Base-by-base conservation (phyloP, 768 basidiomycete species). In the Lactarius trivialis region DNA sequence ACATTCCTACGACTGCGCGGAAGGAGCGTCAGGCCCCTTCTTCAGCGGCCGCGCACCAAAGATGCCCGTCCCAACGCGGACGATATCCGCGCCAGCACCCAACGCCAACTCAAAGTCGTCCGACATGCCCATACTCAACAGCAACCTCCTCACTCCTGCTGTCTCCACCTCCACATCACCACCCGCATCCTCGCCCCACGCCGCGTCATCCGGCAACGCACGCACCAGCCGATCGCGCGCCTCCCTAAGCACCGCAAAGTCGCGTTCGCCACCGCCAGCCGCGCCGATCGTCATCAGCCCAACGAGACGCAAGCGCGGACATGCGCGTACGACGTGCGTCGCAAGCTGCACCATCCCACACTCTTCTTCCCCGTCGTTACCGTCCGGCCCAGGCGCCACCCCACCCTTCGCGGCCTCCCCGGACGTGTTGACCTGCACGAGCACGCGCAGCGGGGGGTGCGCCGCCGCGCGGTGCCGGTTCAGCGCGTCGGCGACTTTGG, bases 201-300 rank as follows among this genome's bases (percentile, higher is more conserved):
- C 32, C 45, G 54, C 60, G 58, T 70, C 69, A 24, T 54, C 62
- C 12, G 65, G 63, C 60, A 92, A 74, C 36, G 76, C 74, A 1
- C 66, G 72, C 60, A 83, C 75, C 58, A 97, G 73, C 14, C 77
- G 63, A 64, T 84, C 83, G 56, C 88, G 76, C 15, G 90, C 89
- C 67, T 76, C 75, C 64, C 80, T 84, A 59, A 97, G 78, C 24
- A 71, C 73, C 64, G 81, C 81, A 68, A 98, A 98, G 73, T 98
- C 95, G 1, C 80, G 79, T 68, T 89, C 88, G 37, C 76, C 74
- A 39, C 72, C 76, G 0, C 73, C 75, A 0, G 80, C 79, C 19
- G 93, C 84, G 1, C 97, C 97, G 67, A 99, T 98, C 1, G 97
- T 98, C 97, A 99, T 99, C 53, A 99, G 75, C 4, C 97, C 97